These are phyloP conservation scores for Cucumis hystrix DNA, from an alignment of 306 rosid genomes.

Conservation along the genomic window DNA sequence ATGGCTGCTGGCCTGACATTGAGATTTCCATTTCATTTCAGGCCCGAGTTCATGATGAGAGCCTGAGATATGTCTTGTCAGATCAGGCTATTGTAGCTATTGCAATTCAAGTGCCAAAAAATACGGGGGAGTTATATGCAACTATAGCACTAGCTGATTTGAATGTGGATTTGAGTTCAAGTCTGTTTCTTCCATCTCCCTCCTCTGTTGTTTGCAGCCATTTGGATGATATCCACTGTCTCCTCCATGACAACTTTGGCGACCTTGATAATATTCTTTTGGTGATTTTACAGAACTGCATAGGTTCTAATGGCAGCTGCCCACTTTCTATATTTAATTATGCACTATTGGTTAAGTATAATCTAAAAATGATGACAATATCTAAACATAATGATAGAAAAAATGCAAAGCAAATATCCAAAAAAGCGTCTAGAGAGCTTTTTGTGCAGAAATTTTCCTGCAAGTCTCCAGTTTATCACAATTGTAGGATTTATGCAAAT, in stretches of 20 bases:
- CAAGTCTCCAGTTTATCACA: constrained; percentile 94
- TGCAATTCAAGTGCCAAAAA: constrained; percentile 40
- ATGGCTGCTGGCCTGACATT: constrained; percentile 11
- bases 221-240: constrained; percentile 39
- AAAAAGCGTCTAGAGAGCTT: constrained; percentile 70
- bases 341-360: constrained; percentile 48
- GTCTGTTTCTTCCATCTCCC: constrained; percentile 35
- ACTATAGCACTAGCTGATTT: constrained; percentile 46
- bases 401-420: constrained; percentile 34
- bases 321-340: constrained; percentile 63
- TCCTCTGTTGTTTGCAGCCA: constrained; percentile 74
- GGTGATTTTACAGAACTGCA: constrained; percentile 57
- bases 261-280: constrained; percentile 37
- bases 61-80: constrained; percentile 66
- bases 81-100: constrained; percentile 75
- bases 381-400: constrained; percentile 32
- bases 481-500: constrained; percentile 85
- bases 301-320: constrained; percentile 75
- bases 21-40: constrained; percentile 29
- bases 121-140: constrained; percentile 26
- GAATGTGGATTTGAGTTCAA: constrained; percentile 34
- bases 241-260: constrained; percentile 40
- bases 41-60: constrained; percentile 96
- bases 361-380: constrained; percentile 29
- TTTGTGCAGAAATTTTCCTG: constrained; percentile 88